These are phyloP conservation scores for Inga leiocalycina DNA, from an alignment of 306 rosid genomes.

Conservation along the genomic window DNA sequence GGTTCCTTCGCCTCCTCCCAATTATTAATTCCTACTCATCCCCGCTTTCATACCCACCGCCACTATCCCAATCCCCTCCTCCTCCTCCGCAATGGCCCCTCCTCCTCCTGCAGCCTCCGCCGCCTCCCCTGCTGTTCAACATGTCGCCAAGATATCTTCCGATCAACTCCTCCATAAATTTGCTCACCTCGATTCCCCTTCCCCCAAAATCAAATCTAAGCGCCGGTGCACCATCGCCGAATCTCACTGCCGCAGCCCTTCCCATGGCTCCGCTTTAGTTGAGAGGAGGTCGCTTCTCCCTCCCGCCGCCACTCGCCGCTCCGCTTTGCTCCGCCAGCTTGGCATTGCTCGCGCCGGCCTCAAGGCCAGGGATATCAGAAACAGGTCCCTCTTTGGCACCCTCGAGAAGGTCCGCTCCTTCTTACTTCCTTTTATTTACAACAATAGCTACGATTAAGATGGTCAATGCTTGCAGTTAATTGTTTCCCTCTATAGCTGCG, in stretches of 20 bases:
- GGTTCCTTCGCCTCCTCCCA: neutral
- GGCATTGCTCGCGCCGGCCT: conserved; percentile 48
- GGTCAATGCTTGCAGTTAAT: neutral
- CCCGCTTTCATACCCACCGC: neutral
- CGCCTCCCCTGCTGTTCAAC: conserved; percentile 55
- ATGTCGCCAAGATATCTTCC: conserved; percentile 71
- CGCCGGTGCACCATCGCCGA: neutral
- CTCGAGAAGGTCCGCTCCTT: conserved; percentile 57
- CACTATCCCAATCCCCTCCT: neutral
- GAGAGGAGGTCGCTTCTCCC: conserved; percentile 76
- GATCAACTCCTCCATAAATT: conserved; percentile 84
- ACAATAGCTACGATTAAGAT: neutral
- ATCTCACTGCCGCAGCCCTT: conserved; percentile 38
- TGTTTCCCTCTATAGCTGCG: neutral
- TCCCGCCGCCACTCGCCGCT: conserved; percentile 39
- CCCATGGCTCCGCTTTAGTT: conserved; percentile 22
- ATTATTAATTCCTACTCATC: neutral
- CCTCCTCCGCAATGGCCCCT: neutral
- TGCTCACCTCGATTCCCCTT: conserved; percentile 43
- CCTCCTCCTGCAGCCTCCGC: neutral
- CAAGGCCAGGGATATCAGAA: conserved; percentile 58
- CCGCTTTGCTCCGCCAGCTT: conserved; percentile 54
- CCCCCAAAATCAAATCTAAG: conserved; percentile 6
- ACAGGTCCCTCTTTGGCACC: conserved; percentile 64
- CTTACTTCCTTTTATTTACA: neutral